phyloP scores from a whole-genome alignment of 2,329 filamentous ascomycete species.

The Sporothrix curviconia region DNA sequence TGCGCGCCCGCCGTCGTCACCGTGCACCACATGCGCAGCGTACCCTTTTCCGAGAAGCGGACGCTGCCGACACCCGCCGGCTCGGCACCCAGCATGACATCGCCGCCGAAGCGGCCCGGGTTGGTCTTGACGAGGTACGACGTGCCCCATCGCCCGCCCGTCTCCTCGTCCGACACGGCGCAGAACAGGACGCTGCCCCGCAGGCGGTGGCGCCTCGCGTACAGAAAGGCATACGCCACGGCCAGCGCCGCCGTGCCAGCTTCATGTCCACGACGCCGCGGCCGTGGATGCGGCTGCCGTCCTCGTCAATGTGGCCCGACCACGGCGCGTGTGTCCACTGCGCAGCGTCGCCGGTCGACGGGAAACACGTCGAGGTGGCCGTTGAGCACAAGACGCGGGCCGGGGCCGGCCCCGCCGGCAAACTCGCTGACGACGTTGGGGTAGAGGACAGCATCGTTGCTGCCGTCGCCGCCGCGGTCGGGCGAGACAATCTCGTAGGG shows the following conservation, averaged over 20 bases:
- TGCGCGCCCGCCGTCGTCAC: constrained; percentile 7
- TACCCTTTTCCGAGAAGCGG: constrained; percentile 17
- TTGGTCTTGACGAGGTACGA: not conserved
- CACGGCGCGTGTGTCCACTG: constrained; percentile 13
- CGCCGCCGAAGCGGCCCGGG: not conserved
- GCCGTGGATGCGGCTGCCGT: constrained; percentile 12
- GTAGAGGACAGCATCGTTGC: not conserved
- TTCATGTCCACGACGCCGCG: constrained; percentile 17
- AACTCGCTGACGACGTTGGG: constrained; percentile 15
- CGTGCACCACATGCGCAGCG: constrained; percentile 12
- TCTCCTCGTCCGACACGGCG: constrained; percentile 16
- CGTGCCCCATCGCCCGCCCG: constrained; percentile 14
- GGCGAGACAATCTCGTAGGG: not conserved
- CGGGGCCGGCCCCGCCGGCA: constrained; percentile 1
- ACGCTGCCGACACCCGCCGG: constrained; percentile 14
- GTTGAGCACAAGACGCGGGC: constrained; percentile 11
- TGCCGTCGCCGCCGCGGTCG: not conserved
- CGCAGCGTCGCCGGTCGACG: not conserved
- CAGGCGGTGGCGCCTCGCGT: not conserved
- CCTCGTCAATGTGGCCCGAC: constrained; percentile 15
- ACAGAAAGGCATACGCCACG: constrained; percentile 11
- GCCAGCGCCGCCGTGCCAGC: constrained; percentile 13
- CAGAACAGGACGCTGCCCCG: constrained; percentile 12
- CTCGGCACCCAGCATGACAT: constrained; percentile 16
- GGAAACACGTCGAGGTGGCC: constrained; percentile 15